These are phyloP conservation scores for Cryphonectria naterciae DNA, from an alignment of 2,329 filamentous ascomycete species.

Conservation along the genomic window DNA sequence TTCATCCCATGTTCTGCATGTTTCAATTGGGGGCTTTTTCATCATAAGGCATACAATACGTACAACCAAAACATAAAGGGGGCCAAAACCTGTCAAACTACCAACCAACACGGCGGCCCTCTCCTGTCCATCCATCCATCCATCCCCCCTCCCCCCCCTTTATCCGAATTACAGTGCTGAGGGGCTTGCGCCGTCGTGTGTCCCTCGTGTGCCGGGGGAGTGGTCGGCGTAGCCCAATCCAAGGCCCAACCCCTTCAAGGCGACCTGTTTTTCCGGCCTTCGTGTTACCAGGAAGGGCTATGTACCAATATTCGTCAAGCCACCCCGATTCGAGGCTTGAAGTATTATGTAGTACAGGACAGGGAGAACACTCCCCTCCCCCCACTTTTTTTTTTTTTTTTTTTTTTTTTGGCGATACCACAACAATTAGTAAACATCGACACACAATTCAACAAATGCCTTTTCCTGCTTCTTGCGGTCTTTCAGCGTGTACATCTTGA, in stretches of 20 bases:
- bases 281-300: neutral
- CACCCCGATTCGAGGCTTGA: neutral
- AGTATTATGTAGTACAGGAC: neutral
- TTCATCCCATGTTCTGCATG: neutral
- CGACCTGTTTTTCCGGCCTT: neutral
- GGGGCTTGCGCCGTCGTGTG: conserved; percentile 16
- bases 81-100: neutral
- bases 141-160: neutral
- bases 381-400: too few relatives aligned
- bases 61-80: neutral
- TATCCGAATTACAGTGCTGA: conserved; percentile 22
- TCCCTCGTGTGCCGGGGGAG: neutral
- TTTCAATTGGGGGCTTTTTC: neutral
- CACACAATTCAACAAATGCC: too few relatives aligned
- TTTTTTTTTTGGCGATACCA: too few relatives aligned
- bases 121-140: neutral
- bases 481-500: too few relatives aligned
- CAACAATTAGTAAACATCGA: too few relatives aligned
- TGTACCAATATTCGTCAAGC: conserved; percentile 7
- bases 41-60: neutral
- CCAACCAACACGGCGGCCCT: neutral
- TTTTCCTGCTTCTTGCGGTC: too few relatives aligned
- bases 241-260: neutral
- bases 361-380: neutral
- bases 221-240: neutral